phyloP scores from a whole-genome alignment of 2,329 filamentous ascomycete genomes.

The Fusarium clavum region DNA sequence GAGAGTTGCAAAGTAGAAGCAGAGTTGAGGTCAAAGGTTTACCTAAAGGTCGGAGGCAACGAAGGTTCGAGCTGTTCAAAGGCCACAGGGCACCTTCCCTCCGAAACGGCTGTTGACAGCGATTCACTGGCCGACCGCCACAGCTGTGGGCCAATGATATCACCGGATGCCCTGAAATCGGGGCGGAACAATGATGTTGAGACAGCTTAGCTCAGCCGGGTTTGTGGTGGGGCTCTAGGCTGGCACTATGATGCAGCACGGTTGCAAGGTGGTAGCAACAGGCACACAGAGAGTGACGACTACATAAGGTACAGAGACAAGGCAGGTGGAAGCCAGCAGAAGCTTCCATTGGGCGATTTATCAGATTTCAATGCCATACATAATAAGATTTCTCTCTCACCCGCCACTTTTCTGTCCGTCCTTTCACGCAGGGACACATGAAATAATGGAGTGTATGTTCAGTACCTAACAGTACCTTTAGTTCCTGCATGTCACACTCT shows the following conservation, averaged over 20 bases:
- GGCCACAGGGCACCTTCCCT: slow-evolving; percentile 45
- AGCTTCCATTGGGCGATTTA: slow-evolving; percentile 34
- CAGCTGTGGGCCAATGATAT: slow-evolving; percentile 52
- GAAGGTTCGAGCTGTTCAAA: slow-evolving; percentile 46
- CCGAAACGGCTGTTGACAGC: slow-evolving; percentile 42
- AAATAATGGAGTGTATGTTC: not conserved
- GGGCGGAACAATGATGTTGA: slow-evolving; percentile 54
- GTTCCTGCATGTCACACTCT: slow-evolving; percentile 27
- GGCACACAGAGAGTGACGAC: slow-evolving; percentile 47
- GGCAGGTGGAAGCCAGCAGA: slow-evolving; percentile 42
- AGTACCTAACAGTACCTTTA: not conserved
- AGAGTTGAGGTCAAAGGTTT: slow-evolving; percentile 27
- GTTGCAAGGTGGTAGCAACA: slow-evolving; percentile 38
- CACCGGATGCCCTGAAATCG: slow-evolving; percentile 43
- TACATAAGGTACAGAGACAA: slow-evolving; percentile 23
- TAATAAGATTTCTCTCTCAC: not conserved
- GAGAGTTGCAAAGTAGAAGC: slow-evolving; percentile 39
- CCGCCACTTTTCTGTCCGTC: slow-evolving; percentile 18
- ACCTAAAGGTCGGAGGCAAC: slow-evolving; percentile 34
- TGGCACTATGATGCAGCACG: slow-evolving; percentile 44
- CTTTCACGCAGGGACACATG: slow-evolving; percentile 12
- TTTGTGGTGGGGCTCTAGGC: slow-evolving; percentile 33
- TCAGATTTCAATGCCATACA: not conserved
- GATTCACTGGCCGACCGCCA: slow-evolving; percentile 47
- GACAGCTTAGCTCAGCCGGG: slow-evolving; percentile 45